Base-by-base conservation (phyloP, 2,329 filamentous ascomycete species). In the Sclerotiophoma versabilis region DNA sequence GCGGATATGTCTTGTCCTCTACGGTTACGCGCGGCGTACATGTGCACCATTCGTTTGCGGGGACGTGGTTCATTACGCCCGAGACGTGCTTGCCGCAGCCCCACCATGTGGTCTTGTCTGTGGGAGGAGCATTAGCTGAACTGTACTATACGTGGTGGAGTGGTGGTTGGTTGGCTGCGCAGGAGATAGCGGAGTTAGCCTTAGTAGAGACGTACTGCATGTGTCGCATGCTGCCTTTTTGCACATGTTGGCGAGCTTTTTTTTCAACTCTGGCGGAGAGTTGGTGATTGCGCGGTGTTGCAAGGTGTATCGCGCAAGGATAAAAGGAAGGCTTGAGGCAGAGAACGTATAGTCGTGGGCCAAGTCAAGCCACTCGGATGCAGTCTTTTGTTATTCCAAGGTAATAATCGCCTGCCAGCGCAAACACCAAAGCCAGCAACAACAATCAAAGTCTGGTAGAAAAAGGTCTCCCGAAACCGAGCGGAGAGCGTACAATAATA, bases 41-140 rank as follows among this genome's bases (percentile, higher is more conserved):
- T 20, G 77, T 79, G 78, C 89, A 92, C 75, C 87, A 83, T 33
- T 90, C 79, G 5, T 78, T 74, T 29, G 79, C 75, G 4, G 85
- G 80, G 36, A 90, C 72, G 22, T 72, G 66, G 70, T 87, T 83
- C 78, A 91, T 84, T 63, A 91, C 87, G 14, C 72, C 72, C 11
- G 83, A 76, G 62, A 89, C 77, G 75, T 90, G 85, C 57, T 64
- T 78, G 58, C 86, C 86, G 73, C 87, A 89, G 57, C 87, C 87
- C 76, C 79, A 84, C 87, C 87, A 90, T 49, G 84, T 82, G 33
- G 76, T 74, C 69, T 87, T 87, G 56, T 80, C 85, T 69, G 34
- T 26, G 20, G 11, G 29, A 36, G 47, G n/a, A 43, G 48, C 43
- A 30, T 42, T 15, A 46, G 48, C 14, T 10, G n/a, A n/a, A n/a